Conservation (phyloP, 345 rosid genomes). For the Linum tenue region DNA sequence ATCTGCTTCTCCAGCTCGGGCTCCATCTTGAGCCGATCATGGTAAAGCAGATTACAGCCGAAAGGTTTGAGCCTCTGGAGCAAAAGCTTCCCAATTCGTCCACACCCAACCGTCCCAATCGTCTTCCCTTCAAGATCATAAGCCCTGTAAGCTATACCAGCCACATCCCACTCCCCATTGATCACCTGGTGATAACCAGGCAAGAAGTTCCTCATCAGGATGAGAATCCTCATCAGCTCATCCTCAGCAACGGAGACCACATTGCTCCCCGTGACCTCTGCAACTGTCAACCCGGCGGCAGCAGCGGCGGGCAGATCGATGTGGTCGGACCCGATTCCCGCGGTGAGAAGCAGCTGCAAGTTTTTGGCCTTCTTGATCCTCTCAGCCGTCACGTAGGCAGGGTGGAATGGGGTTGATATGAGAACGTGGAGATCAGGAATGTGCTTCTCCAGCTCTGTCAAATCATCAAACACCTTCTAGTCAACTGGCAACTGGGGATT, state of each 20-base stretch:
- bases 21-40: constrained; percentile 70
- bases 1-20: constrained; percentile 55
- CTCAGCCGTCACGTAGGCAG: constrained; percentile 81
- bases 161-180: constrained; percentile 91
- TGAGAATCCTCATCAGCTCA: constrained; percentile 88
- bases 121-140: constrained; percentile 97
- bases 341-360: constrained; percentile 77
- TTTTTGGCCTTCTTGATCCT: constrained; percentile 90
- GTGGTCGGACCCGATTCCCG: constrained; percentile 94
- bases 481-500: neutral
- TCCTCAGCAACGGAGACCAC: constrained; percentile 90
- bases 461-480: neutral
- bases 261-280: constrained; percentile 94
- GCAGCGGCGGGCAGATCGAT: constrained; percentile 84
- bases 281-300: constrained; percentile 79
- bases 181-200: constrained; percentile 80
- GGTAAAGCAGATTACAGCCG: constrained; percentile 78
- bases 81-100: constrained; percentile 79
- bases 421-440: constrained; percentile 79
- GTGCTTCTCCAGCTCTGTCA: constrained; percentile 76
- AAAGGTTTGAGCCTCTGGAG: constrained; percentile 88
- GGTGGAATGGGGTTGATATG: constrained; percentile 88
- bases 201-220: constrained; percentile 78
- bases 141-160: constrained; percentile 69
- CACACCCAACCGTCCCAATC: constrained; percentile 84